These are phyloP conservation scores for Ceratocystis alfenasii DNA, from an alignment of 2,329 filamentous ascomycete genomes.

Conservation along the genomic window DNA sequence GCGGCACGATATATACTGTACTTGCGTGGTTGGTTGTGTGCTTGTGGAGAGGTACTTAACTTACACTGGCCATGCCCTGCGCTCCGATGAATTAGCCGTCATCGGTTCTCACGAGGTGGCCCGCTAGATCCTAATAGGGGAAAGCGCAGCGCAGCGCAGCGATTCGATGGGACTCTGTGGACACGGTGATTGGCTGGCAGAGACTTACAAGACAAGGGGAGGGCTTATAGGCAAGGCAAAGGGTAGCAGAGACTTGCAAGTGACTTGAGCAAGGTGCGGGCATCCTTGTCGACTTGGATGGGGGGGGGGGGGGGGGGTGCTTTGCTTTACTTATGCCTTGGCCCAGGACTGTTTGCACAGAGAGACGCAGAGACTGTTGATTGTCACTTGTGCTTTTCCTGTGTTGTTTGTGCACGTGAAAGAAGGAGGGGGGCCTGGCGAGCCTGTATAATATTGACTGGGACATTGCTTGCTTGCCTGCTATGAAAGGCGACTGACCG, in stretches of 20 bases:
- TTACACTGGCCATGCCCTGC: no score
- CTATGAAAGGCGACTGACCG: no score
- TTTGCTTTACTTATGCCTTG: not conserved
- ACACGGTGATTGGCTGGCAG: not conserved
- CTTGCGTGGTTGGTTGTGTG: no score
- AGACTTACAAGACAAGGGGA: not conserved
- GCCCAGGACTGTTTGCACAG: not conserved
- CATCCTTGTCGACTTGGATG: not conserved
- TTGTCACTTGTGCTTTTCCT: no score
- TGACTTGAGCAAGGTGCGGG: not conserved
- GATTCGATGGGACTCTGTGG: not conserved
- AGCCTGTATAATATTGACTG: no score
- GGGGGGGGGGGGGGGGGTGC: not conserved
- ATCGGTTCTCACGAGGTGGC: not conserved
- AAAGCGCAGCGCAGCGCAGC: not conserved
- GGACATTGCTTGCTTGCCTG: no score
- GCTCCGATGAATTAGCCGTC: not conserved
- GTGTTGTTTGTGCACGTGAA: slow-evolving; percentile 3
- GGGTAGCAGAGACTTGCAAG: not conserved
- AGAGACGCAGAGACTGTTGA: no score
- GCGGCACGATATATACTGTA: no score
- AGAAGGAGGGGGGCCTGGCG: not conserved
- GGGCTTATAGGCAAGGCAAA: not conserved
- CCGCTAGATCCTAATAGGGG: slow-evolving; percentile 3
- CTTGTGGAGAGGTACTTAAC: no score